phyloP scores from a whole-genome alignment of 805 yeast species.

The Starmerella bombi region DNA sequence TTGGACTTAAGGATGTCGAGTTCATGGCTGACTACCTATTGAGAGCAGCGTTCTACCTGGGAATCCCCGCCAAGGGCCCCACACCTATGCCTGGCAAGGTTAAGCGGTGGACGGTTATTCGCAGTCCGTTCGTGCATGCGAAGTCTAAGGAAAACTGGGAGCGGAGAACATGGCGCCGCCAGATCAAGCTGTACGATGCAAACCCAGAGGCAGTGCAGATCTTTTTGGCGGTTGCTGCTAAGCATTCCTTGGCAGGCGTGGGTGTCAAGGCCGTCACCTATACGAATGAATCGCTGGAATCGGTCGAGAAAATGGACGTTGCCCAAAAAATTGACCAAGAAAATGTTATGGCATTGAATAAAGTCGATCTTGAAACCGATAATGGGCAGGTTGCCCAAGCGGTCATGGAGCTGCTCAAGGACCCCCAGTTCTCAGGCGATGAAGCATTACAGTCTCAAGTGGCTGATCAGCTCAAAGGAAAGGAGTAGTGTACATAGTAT shows the following conservation, averaged over 20 bases:
- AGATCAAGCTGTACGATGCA: slow-evolving; percentile 68
- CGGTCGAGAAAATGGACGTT: slow-evolving; percentile 23
- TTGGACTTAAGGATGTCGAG: slow-evolving; percentile 54
- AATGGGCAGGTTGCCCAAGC: slow-evolving; percentile 45
- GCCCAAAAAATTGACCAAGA: slow-evolving; percentile 17
- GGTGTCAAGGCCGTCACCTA: slow-evolving; percentile 65
- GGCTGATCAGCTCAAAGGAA: slow-evolving; percentile 10
- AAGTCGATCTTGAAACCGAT: slow-evolving; percentile 23
- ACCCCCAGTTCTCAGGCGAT: slow-evolving; percentile 31
- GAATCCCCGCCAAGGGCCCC: slow-evolving; percentile 73
- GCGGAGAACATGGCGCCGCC: slow-evolving; percentile 68
- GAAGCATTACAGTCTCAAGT: slow-evolving; percentile 5
- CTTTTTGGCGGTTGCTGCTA: slow-evolving; percentile 63
- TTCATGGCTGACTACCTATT: slow-evolving; percentile 73
- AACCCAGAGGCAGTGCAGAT: slow-evolving; percentile 73
- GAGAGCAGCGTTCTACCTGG: slow-evolving; percentile 80
- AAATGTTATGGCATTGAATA: slow-evolving; percentile 21
- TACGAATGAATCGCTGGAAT: slow-evolving; percentile 38
- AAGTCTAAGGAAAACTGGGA: slow-evolving; percentile 89
- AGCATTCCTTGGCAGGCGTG: slow-evolving; percentile 68
- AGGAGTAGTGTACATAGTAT: not conserved
- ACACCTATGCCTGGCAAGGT: slow-evolving; percentile 53
- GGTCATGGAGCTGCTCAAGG: slow-evolving; percentile 56
- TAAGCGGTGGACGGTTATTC: slow-evolving; percentile 86
- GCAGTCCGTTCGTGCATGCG: slow-evolving; percentile 88